phyloP scores from a whole-genome alignment of 192 early-diverging fungal genomes.

The Paraglomus brasilianum region DNA sequence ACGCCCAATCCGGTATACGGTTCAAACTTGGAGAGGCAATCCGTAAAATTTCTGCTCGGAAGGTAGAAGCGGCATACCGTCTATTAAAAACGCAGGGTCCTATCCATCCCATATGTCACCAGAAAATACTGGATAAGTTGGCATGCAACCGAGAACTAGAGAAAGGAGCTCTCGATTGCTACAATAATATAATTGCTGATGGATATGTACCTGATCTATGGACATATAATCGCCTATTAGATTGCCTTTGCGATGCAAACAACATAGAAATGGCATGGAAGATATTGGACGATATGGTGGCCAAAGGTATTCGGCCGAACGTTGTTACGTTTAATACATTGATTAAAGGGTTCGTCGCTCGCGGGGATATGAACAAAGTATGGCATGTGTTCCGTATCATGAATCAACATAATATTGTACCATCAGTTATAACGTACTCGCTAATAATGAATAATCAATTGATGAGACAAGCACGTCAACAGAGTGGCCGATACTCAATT shows the following conservation, averaged over 20 bases:
- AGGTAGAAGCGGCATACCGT: neutral
- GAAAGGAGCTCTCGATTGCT: neutral
- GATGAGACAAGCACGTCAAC: neutral
- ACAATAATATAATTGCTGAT: neutral
- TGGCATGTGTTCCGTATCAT: neutral
- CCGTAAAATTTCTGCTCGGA: neutral
- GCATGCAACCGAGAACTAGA: neutral
- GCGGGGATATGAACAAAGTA: neutral
- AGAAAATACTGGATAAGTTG: conserved; percentile 4
- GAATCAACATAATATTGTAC: neutral
- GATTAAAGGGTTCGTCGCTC: neutral
- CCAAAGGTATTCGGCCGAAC: neutral
- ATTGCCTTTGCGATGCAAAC: neutral
- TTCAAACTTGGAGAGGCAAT: neutral
- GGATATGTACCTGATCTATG: conserved; percentile 1
- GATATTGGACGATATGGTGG: conserved; percentile 6
- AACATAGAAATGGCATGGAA: conserved; percentile 1
- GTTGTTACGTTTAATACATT: conserved; percentile 9
- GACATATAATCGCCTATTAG: conserved; percentile 3
- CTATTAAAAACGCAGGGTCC: neutral
- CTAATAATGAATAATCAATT: neutral
- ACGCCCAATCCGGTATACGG: neutral
- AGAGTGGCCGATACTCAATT: neutral
- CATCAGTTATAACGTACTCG: neutral
- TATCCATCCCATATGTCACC: neutral